phyloP scores from a whole-genome alignment of 1,284 basidiomycete genomes.

The Phlebopus sp. region DNA sequence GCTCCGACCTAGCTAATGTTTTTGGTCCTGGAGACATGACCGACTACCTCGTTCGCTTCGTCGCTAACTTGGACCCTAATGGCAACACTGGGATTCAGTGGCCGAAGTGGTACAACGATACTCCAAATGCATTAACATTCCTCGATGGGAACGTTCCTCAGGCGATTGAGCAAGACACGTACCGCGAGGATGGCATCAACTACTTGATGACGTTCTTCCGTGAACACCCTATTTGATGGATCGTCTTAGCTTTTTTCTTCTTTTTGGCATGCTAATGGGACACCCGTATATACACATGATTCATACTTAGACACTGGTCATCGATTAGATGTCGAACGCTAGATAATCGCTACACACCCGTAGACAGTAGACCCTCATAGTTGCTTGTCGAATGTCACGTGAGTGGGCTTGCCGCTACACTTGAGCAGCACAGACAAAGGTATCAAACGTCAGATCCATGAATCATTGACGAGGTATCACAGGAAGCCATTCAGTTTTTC shows the following conservation, averaged over 20 bases:
- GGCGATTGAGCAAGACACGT: constrained; percentile 30
- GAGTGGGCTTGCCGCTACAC: too few species aligned
- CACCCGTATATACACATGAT: too few species aligned
- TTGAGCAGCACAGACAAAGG: too few species aligned
- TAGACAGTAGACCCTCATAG: too few species aligned
- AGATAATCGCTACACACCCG: too few species aligned
- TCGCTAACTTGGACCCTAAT: constrained; percentile 23
- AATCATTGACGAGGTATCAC: neutral
- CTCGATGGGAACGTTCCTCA: constrained; percentile 21
- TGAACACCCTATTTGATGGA: constrained; percentile 9
- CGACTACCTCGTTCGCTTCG: constrained; percentile 27
- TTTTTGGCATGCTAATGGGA: too few species aligned
- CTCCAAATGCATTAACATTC: constrained; percentile 23
- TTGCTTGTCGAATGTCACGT: too few species aligned
- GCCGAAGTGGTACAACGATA: constrained; percentile 17
- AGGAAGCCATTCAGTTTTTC: neutral
- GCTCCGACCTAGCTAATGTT: constrained; percentile 12
- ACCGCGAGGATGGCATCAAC: constrained; percentile 24
- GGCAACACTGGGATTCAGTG: constrained; percentile 14
- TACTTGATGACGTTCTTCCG: constrained; percentile 2
- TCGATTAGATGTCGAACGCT: too few species aligned
- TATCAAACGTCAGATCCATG: neutral
- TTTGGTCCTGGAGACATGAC: constrained; percentile 16
- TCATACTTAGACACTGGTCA: too few species aligned
- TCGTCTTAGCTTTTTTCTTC: too few species aligned